These are phyloP conservation scores for Tolypocladium amazonense DNA, from an alignment of 2,329 filamentous ascomycete genomes.

Conservation along the genomic window DNA sequence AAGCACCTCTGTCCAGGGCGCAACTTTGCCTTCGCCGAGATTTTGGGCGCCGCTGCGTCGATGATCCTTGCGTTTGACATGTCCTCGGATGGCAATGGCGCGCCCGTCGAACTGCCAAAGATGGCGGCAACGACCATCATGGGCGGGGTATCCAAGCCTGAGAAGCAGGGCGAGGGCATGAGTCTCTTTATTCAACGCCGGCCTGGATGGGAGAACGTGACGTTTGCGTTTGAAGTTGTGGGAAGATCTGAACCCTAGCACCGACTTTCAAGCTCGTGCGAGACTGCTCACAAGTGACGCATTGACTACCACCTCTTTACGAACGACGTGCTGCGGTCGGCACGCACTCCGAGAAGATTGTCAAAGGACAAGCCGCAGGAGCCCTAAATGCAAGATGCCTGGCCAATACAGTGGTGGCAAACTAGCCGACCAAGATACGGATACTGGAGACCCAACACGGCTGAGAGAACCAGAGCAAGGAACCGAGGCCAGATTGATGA, in stretches of 20 bases:
- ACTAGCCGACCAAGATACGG: too few relatives aligned
- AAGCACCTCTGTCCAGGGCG: not conserved
- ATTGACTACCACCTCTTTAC: too few relatives aligned
- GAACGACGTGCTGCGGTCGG: too few relatives aligned
- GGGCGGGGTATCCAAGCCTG: not conserved
- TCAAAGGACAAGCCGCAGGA: too few relatives aligned
- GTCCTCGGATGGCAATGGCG: not conserved
- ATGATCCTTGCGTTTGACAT: not conserved
- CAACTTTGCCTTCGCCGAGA: not conserved
- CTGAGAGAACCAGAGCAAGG: too few relatives aligned
- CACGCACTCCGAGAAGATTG: too few relatives aligned
- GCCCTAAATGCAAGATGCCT: too few relatives aligned
- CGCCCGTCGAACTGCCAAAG: not conserved
- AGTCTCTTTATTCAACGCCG: not conserved
- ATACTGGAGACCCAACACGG: too few relatives aligned
- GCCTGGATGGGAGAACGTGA: slow-evolving; percentile 13
- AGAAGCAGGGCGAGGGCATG: not conserved
- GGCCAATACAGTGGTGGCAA: too few relatives aligned
- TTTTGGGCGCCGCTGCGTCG: not conserved
- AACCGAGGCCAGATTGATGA: too few relatives aligned
- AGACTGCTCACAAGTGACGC: too few relatives aligned
- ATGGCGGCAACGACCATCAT: not conserved
- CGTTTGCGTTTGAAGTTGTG: slow-evolving; percentile 4
- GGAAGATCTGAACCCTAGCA: not conserved
- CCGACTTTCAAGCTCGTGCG: too few relatives aligned